Conservation (phyloP, 257 asterid genomes). For the Pogostemon cablin region DNA sequence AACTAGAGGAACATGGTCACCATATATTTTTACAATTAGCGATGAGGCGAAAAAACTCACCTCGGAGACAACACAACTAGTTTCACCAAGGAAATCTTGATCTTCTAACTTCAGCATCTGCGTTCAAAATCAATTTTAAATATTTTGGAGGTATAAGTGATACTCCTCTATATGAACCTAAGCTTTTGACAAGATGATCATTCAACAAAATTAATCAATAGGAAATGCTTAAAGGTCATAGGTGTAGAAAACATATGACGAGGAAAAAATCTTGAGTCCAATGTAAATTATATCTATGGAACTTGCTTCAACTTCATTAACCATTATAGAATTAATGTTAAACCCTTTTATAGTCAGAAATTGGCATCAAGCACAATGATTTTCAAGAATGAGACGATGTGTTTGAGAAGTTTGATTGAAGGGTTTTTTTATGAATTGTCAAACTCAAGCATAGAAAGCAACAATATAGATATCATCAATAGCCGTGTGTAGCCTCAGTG, state of each 20-base stretch:
- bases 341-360: not conserved
- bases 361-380: not conserved
- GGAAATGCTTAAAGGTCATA: not conserved
- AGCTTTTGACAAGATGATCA: too few species aligned
- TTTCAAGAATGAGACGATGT: not conserved
- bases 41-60: constrained; percentile 39
- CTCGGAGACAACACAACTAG: constrained; percentile 70
- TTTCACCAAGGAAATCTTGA: constrained; percentile 87
- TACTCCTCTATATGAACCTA: too few species aligned
- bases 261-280: not conserved
- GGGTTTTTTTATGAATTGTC: not conserved
- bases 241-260: not conserved
- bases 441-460: not conserved
- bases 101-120: constrained; percentile 64
- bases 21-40: constrained; percentile 6
- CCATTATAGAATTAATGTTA: not conserved
- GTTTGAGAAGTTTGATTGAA: not conserved
- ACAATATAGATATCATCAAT: not conserved
- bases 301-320: not conserved
- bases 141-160: not conserved
- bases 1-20: not conserved
- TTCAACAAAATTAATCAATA: not conserved
- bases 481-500: not conserved
- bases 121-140: constrained; percentile 26
- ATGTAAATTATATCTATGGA: not conserved